Evolutionary conservation across 2,329 filamentous ascomycete genomes (phyloP).

Genomic region (Colletotrichum tropicicola): DNA sequence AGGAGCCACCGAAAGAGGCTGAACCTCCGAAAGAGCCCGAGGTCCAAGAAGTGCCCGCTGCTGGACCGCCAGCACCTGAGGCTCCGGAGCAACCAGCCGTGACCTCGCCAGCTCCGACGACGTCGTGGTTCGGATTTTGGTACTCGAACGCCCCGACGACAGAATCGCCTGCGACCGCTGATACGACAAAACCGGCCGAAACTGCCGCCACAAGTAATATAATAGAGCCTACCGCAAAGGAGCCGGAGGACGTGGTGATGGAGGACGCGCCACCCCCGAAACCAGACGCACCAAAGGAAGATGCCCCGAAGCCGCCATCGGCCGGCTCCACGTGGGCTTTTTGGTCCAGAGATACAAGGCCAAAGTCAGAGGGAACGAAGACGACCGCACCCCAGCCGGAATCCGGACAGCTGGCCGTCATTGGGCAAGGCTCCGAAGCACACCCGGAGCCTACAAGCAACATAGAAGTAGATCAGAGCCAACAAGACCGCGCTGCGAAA

Average conservation of each 20-base stretch:
- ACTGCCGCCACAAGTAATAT: constrained; percentile 23
- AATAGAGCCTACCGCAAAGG: constrained; percentile 34
- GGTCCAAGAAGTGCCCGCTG: constrained; percentile 1
- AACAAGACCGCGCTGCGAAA: constrained; percentile 45
- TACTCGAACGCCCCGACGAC: constrained; percentile 33
- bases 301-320: constrained; percentile 48
- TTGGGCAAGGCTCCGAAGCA: constrained; percentile 65
- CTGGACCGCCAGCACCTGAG: constrained; percentile 1
- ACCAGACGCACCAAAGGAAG: constrained; percentile 32
- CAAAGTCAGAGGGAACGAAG: constrained; percentile 43
- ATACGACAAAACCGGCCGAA: constrained; percentile 21
- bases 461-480: constrained; percentile 45
- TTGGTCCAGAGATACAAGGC: constrained; percentile 71
- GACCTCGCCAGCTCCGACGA: constrained; percentile 35
- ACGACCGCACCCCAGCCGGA: constrained; percentile 41
- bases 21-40: constrained; percentile 28
- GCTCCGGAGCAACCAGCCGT: constrained; percentile 30
- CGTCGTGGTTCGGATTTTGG: constrained; percentile 54
- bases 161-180: background rate
- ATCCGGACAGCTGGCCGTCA: constrained; percentile 64
- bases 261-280: constrained; percentile 48
- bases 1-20: constrained; percentile 23
- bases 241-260: constrained; percentile 52
- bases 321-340: constrained; percentile 81
- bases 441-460: constrained; percentile 59